These are phyloP conservation scores for Immersiella caudata DNA, from an alignment of 495 filamentous ascomycete genomes.

Conservation along the genomic window DNA sequence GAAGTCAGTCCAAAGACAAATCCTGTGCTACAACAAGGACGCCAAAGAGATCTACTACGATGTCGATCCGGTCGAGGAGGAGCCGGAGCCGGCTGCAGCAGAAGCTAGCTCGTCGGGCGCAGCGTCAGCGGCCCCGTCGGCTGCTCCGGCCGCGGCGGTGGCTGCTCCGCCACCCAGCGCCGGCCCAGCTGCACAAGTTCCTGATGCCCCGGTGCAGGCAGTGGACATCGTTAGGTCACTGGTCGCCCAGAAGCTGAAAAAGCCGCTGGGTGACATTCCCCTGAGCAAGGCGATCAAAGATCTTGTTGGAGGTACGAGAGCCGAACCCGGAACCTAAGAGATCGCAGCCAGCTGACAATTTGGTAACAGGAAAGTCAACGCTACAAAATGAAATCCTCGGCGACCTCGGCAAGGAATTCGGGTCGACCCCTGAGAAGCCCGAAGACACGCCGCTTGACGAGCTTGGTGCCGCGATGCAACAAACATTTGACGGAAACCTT, in stretches of 20 bases:
- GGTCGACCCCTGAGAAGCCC: slow-evolving; percentile 95
- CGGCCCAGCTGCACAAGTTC: slow-evolving; percentile 85
- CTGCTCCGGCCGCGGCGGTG: slow-evolving; percentile 55
- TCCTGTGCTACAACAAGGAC: slow-evolving; percentile 99
- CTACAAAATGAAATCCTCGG: slow-evolving; percentile 94
- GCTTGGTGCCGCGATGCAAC: slow-evolving; percentile 92
- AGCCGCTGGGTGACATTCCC: slow-evolving; percentile 83
- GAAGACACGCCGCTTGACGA: slow-evolving; percentile 97
- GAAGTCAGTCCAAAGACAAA: slow-evolving; percentile 91
- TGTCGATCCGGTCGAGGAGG: slow-evolving; percentile 92
- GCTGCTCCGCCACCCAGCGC: slow-evolving; percentile 68
- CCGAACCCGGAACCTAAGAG: not conserved
- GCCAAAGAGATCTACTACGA: slow-evolving; percentile 99
- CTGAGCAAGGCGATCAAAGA: slow-evolving; percentile 98
- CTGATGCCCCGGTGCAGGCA: slow-evolving; percentile 83
- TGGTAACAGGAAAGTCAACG: slow-evolving; percentile 82
- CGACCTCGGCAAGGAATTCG: slow-evolving; percentile 97
- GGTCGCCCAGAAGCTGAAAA: slow-evolving; percentile 99
- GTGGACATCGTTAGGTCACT: slow-evolving; percentile 87
- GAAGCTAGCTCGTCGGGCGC: slow-evolving; percentile 48
- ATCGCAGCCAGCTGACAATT: slow-evolving; percentile 21
- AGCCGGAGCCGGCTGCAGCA: slow-evolving; percentile 63
- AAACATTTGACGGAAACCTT: slow-evolving; percentile 95
- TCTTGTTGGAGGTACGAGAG: slow-evolving; percentile 83
- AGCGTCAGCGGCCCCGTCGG: slow-evolving; percentile 54